Evolutionary conservation across 768 basidiomycete species (phyloP).

Genomic region (Tephrocybe rancida): DNA sequence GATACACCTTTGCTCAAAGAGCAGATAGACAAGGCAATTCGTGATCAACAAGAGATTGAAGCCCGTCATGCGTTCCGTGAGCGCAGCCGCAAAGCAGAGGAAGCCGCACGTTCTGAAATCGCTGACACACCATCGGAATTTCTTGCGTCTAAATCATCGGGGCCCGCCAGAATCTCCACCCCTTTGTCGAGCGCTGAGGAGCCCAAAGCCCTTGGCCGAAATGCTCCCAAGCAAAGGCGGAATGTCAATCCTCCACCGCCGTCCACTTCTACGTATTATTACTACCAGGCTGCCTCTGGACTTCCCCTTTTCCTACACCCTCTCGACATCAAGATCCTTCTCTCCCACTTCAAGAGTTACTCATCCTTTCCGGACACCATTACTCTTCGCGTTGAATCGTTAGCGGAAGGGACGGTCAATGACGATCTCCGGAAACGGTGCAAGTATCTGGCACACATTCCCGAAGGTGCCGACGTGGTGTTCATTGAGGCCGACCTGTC

Average conservation of each 20-base stretch:
- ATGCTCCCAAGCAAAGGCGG: slow-evolving; percentile 60
- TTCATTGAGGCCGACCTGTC: slow-evolving; percentile 90
- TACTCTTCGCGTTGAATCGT: slow-evolving; percentile 76
- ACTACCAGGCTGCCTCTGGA: slow-evolving; percentile 93
- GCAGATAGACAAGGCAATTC: slow-evolving; percentile 63
- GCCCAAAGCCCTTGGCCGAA: slow-evolving; percentile 30
- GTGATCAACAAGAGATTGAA: slow-evolving; percentile 56
- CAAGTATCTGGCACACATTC: slow-evolving; percentile 93
- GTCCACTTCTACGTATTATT: slow-evolving; percentile 90
- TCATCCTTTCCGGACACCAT: slow-evolving; percentile 84
- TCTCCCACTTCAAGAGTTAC: slow-evolving; percentile 82
- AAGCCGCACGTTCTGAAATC: slow-evolving; percentile 9
- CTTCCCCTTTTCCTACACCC: slow-evolving; percentile 93
- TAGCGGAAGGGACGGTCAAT: slow-evolving; percentile 79
- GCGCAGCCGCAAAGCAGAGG: slow-evolving; percentile 30
- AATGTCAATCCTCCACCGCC: slow-evolving; percentile 88
- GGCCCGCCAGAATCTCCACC: slow-evolving; percentile 15
- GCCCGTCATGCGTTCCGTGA: slow-evolving; percentile 38
- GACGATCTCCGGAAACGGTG: slow-evolving; percentile 93
- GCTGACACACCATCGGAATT: slow-evolving; percentile 62
- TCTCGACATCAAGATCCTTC: slow-evolving; percentile 90
- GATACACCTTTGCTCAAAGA: slow-evolving; percentile 67
- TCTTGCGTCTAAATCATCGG: slow-evolving; percentile 42
- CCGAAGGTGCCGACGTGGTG: slow-evolving; percentile 89
- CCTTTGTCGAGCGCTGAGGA: slow-evolving; percentile 9